Evolutionary conservation across 495 filamentous ascomycete genomes (phyloP), one percentile per base, ranked within the genome.

Genomic region (Aeminium ludgeri): DNA sequence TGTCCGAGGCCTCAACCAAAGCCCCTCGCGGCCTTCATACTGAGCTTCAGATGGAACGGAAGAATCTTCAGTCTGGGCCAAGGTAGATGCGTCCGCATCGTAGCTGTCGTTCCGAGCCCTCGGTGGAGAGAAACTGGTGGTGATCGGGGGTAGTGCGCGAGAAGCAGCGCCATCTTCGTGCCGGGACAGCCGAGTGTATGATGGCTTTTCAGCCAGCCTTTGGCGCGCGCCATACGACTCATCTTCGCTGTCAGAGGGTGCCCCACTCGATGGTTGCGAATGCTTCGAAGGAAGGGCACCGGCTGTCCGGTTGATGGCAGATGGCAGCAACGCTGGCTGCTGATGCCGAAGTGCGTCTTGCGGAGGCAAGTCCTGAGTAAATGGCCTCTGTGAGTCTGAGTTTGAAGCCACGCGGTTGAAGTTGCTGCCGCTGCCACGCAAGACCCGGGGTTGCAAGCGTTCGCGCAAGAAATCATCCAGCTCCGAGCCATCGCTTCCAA

Each of bases 391-490:
- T 43, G 50, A 10, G 20, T 55, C 58, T 3, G 41, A 27, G 20
- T 43, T 51, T 11, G 53, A 55, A 20, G 43, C 40, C n/a, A 42
- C 43, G 30, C 29, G 41, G 27, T 38, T 40, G 19, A 49, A 29
- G 6, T 44, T 51, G 40, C 54, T 54, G 12, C 49, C 38, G 46
- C 38, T 76, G 1, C 91, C 91, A 23, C 75, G 74, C 50, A 96
- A 86, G 48, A 92, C 65, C 28, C 93, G 86, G 11, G 89, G 89
- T 32, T 80, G 76, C 53, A 95, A 75, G 16, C 89, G 71, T 40
- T 86, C 76, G 27, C 71, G 62, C 5, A 94, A 60, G 36, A 80
- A 83, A 30, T 79, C 72, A 48, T 83, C 78, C 30, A 76, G 60
- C 8, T 69, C 68, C 20, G 65, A 54, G 10, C 70, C 73, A 15